phyloP scores from a whole-genome alignment of 352 stramenopile species.

The Pythium dissimile region DNA sequence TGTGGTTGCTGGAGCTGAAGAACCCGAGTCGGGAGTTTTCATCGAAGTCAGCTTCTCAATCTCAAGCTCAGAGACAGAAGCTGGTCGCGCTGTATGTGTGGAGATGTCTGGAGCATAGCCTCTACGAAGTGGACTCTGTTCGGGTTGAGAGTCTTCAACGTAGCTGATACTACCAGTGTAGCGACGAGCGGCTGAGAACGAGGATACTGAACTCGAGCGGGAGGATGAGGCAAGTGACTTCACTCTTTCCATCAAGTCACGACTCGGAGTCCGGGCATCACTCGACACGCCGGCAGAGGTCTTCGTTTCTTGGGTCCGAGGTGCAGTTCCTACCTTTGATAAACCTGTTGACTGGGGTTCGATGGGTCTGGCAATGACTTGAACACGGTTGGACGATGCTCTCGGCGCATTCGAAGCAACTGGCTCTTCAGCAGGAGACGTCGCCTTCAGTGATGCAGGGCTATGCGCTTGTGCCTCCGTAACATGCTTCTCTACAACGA shows the following conservation, averaged over 20 bases:
- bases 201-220: slow-evolving; percentile 18
- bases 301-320: no score
- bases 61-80: slow-evolving; percentile 19
- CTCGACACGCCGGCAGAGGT: not conserved
- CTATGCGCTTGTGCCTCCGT: no score
- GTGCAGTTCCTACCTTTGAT: no score
- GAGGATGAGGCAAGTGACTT: slow-evolving; percentile 15
- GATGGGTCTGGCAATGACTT: no score
- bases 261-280: slow-evolving; percentile 9
- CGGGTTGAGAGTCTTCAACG: slow-evolving; percentile 27
- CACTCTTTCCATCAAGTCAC: slow-evolving; percentile 16
- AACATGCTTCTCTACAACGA: no score
- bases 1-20: not conserved
- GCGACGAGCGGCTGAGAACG: not conserved
- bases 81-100: slow-evolving; percentile 3
- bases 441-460: no score
- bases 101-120: slow-evolving; percentile 8
- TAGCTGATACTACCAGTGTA: slow-evolving; percentile 16
- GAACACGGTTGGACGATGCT: no score
- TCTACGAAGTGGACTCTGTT: slow-evolving; percentile 14
- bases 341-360: no score
- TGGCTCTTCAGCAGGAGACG: no score
- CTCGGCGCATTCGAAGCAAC: no score
- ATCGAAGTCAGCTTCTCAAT: slow-evolving; percentile 6
- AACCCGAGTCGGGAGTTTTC: slow-evolving; percentile 23